Conservation (phyloP, 73 alveolate genomes). For the Tetrahymena borealis region DNA sequence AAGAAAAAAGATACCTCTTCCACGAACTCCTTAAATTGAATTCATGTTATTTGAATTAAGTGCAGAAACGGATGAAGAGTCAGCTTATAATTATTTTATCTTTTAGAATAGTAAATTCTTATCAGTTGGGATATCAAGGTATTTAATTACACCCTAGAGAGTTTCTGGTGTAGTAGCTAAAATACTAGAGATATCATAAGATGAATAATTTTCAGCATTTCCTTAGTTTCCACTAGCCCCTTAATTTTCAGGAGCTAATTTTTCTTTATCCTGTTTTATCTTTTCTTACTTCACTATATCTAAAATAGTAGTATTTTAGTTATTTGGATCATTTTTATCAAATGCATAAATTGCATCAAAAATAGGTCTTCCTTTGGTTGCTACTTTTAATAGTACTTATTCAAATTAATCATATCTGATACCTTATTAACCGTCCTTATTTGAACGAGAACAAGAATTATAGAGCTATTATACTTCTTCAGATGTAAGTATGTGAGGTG, state of each 20-base stretch:
- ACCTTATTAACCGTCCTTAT: background rate
- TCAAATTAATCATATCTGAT: background rate
- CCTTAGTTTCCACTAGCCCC: too few relatives aligned
- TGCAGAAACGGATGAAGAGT: too few relatives aligned
- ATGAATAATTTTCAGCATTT: background rate
- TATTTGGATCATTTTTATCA: background rate
- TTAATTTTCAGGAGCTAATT: background rate
- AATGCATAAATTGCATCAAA: background rate
- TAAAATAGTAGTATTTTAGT: background rate
- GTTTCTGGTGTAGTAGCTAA: background rate
- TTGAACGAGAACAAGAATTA: background rate
- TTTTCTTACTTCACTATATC: background rate
- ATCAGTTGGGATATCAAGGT: background rate
- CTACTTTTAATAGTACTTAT: background rate
- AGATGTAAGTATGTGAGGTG: background rate
- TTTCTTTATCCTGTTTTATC: background rate
- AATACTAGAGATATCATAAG: background rate
- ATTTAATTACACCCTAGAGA: background rate
- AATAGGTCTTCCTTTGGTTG: background rate
- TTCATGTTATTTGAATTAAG: too few relatives aligned
- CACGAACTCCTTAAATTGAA: too few relatives aligned
- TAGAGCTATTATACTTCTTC: background rate
- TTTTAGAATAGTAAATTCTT: background rate
- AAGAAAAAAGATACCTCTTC: too few relatives aligned
- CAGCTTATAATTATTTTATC: background rate